Percentiles rank a stretch among this genome's conserved stretches.
phyloP scores from a whole-genome alignment of 768 basidiomycete genomes.

The Austroboletus festivus region DNA sequence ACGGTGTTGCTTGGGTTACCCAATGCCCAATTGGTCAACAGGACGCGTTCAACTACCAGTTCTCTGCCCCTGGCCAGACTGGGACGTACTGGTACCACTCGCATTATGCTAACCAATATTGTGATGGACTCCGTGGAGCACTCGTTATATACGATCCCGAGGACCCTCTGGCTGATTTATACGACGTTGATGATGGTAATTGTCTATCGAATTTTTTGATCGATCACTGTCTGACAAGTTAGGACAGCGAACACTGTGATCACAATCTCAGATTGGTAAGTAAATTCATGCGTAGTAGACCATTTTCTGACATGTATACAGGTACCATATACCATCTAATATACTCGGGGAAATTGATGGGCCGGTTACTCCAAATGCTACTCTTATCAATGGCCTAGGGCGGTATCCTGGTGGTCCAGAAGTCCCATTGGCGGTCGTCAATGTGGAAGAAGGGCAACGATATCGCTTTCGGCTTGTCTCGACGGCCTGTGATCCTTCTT shows the following conservation, averaged over 20 bases:
- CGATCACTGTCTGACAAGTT: background rate
- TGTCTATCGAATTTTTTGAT: background rate
- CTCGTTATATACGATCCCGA: conserved; percentile 46
- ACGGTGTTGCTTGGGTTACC: conserved; percentile 39
- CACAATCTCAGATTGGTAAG: conserved; percentile 48
- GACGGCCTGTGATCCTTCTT: conserved; percentile 44
- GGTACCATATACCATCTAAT: conserved; percentile 37
- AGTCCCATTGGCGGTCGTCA: conserved; percentile 41
- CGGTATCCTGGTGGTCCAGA: conserved; percentile 42
- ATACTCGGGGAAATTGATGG: conserved; percentile 9
- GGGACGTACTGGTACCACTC: conserved; percentile 54
- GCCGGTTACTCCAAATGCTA: conserved; percentile 34
- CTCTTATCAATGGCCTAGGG: conserved; percentile 52
- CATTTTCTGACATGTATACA: conserved; percentile 17
- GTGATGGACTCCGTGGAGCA: conserved; percentile 42
- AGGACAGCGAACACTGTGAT: conserved; percentile 40
- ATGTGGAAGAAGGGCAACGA: conserved; percentile 37
- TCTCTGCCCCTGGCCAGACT: conserved; percentile 29
- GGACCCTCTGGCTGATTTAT: conserved; percentile 40
- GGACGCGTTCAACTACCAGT: conserved; percentile 36
- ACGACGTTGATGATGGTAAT: conserved; percentile 47
- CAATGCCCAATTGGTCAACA: conserved; percentile 41
- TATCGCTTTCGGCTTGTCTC: conserved; percentile 56
- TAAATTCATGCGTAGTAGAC: background rate
- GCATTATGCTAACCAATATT: conserved; percentile 36